Evolutionary conservation across 768 basidiomycete species (phyloP).

Genomic region (Galerina marginata): DNA sequence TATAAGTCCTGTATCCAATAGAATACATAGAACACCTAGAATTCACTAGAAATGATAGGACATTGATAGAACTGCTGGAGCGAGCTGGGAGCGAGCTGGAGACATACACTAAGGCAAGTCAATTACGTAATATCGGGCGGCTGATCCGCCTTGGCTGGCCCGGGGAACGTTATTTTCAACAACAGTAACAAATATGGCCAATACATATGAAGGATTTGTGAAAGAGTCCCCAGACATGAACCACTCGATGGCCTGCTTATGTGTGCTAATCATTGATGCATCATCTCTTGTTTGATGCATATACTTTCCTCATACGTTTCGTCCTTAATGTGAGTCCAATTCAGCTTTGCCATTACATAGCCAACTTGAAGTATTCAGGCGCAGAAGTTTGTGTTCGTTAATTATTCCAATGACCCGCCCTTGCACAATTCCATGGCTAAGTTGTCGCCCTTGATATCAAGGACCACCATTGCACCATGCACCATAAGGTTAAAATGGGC

Average conservation of each 20-base stretch:
- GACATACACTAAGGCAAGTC: too few species aligned
- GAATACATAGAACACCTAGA: too few species aligned
- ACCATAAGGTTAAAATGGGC: conserved; percentile 8
- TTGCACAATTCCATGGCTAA: conserved; percentile 36
- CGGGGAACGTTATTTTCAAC: too few species aligned
- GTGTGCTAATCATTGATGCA: conserved; percentile 27
- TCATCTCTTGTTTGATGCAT: conserved; percentile 19
- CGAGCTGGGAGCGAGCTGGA: too few species aligned
- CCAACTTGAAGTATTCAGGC: conserved; percentile 4
- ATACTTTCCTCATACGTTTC: conserved; percentile 32
- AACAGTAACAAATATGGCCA: too few species aligned
- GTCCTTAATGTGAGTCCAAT: conserved; percentile 27
- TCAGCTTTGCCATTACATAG: neutral
- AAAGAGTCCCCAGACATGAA: conserved; percentile 20
- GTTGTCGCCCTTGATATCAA: conserved; percentile 36
- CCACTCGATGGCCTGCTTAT: conserved; percentile 28
- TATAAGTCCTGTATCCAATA: too few species aligned
- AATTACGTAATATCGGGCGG: too few species aligned
- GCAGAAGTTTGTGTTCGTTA: conserved; percentile 34
- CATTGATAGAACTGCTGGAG: too few species aligned
- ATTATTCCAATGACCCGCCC: conserved; percentile 25
- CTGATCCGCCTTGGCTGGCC: too few species aligned
- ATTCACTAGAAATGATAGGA: too few species aligned
- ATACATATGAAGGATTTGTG: too few species aligned
- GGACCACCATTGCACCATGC: conserved; percentile 30